Percentiles rank a stretch among this genome's conserved stretches.
phyloP scores from a whole-genome alignment of 805 yeast species.

The Zygoascus flipseniorum region DNA sequence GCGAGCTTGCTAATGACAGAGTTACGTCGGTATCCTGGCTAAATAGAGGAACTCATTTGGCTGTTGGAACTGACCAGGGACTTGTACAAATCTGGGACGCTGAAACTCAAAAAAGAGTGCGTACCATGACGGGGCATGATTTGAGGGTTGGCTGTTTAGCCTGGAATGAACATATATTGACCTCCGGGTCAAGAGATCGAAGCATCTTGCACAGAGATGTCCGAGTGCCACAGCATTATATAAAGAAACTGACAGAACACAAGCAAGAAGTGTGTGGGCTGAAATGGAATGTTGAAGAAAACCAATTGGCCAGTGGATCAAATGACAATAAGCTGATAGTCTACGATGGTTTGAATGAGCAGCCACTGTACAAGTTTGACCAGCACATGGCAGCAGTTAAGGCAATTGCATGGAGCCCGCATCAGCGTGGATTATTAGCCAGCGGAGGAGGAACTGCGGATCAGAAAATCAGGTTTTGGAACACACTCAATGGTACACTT shows the following conservation, averaged over 20 bases:
- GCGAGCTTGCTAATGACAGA: slow-evolving; percentile 54
- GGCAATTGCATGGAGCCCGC: slow-evolving; percentile 97
- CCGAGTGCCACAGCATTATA: slow-evolving; percentile 72
- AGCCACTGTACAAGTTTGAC: slow-evolving; percentile 63
- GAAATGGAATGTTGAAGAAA: slow-evolving; percentile 86
- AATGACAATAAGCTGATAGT: slow-evolving; percentile 82
- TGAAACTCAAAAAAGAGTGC: slow-evolving; percentile 60
- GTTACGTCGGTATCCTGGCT: slow-evolving; percentile 90
- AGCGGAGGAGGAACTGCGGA: slow-evolving; percentile 98
- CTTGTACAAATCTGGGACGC: slow-evolving; percentile 94
- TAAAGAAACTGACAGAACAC: slow-evolving; percentile 64
- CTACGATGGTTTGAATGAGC: slow-evolving; percentile 70
- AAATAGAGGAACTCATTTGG: slow-evolving; percentile 87
- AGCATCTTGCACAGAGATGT: slow-evolving; percentile 86
- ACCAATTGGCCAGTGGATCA: slow-evolving; percentile 91
- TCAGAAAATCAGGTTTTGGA: slow-evolving; percentile 85
- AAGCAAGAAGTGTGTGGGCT: slow-evolving; percentile 95
- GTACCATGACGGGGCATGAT: slow-evolving; percentile 89
- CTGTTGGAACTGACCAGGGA: slow-evolving; percentile 84
- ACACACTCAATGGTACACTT: slow-evolving; percentile 67
- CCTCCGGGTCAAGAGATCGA: slow-evolving; percentile 83
- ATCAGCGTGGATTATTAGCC: slow-evolving; percentile 86
- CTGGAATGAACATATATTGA: slow-evolving; percentile 86
- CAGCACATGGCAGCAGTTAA: slow-evolving; percentile 95
- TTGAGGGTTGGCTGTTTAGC: slow-evolving; percentile 80